Evolutionary conservation across 371 early-diverging fungal genomes (phyloP).

Genomic region (Synchytrium microbalum): DNA sequence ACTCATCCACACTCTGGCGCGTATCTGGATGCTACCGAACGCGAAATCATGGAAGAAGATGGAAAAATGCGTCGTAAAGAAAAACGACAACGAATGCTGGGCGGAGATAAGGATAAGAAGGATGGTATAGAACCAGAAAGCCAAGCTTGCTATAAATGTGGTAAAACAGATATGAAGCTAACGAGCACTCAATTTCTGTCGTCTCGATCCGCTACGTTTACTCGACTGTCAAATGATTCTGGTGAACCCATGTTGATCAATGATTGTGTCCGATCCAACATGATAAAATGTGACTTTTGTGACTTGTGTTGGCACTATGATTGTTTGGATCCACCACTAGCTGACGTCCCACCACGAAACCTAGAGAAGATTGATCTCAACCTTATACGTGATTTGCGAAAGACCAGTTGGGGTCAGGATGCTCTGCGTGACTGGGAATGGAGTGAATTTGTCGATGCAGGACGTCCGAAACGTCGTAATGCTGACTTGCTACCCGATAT

Average conservation of each 20-base stretch:
- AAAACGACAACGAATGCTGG: neutral
- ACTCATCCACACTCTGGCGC: constrained; percentile 34
- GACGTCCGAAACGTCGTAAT: constrained; percentile 1
- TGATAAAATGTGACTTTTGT: constrained; percentile 76
- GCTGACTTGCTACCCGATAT: neutral
- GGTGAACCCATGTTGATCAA: neutral
- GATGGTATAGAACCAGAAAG: neutral
- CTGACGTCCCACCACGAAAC: constrained; percentile 44
- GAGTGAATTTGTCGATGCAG: neutral
- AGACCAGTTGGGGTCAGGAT: constrained; percentile 15
- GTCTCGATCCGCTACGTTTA: constrained; percentile 4
- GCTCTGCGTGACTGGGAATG: neutral
- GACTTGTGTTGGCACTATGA: constrained; percentile 77
- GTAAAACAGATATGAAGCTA: constrained; percentile 15
- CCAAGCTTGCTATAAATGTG: constrained; percentile 23
- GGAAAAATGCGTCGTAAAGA: neutral
- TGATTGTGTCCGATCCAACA: constrained; percentile 16
- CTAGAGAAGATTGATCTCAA: constrained; percentile 12
- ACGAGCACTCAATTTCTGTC: constrained; percentile 15
- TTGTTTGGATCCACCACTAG: constrained; percentile 68
- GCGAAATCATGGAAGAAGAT: constrained; percentile 17
- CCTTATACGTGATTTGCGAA: constrained; percentile 11
- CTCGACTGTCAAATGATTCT: neutral
- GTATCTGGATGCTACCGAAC: constrained; percentile 24
- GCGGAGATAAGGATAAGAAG: neutral